A percentile compares a stretch with the other conserved stretches of the same genome.
phyloP scores from a whole-genome alignment of 2,329 filamentous ascomycete species.

The Colletotrichum sp. region DNA sequence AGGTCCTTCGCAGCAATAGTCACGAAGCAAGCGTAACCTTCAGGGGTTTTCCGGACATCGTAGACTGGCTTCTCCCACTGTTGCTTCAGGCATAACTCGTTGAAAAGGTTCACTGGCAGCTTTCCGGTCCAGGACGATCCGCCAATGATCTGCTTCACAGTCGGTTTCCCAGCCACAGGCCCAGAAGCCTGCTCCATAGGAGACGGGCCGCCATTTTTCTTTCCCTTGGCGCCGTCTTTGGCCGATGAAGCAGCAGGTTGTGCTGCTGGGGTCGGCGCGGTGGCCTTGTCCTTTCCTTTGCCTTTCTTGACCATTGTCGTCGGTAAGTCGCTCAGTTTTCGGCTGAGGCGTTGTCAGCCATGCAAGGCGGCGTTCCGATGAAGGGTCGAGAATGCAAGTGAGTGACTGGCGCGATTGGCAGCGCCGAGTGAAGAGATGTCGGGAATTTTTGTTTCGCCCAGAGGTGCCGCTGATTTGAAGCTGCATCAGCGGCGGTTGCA shows the following conservation, averaged over 20 bases:
- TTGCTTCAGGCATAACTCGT: conserved; percentile 94
- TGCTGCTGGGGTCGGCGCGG: conserved; percentile 38
- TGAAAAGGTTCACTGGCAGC: conserved; percentile 89
- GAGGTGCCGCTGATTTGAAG: background rate
- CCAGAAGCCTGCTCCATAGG: conserved; percentile 36
- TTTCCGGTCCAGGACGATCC: conserved; percentile 98
- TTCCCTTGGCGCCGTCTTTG: conserved; percentile 62
- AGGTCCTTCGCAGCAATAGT: conserved; percentile 76
- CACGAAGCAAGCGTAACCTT: conserved; percentile 81
- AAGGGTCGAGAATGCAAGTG: background rate
- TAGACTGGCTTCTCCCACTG: conserved; percentile 96
- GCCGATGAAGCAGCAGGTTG: conserved; percentile 29
- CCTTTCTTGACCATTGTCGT: conserved; percentile 21
- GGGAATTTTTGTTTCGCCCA: conserved; percentile 10
- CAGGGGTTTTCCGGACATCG: conserved; percentile 75
- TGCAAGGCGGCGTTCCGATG: background rate
- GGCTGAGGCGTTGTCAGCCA: background rate
- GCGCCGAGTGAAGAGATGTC: background rate
- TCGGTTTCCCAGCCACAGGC: conserved; percentile 53
- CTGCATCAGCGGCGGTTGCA: background rate
- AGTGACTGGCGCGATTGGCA: background rate
- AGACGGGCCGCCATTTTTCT: conserved; percentile 33
- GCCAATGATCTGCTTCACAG: conserved; percentile 83
- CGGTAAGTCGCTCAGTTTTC: background rate
- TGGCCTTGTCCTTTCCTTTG: conserved; percentile 50